Base-by-base conservation (phyloP, 2,329 filamentous ascomycete species). In the Pseudopyricularia javanii region DNA sequence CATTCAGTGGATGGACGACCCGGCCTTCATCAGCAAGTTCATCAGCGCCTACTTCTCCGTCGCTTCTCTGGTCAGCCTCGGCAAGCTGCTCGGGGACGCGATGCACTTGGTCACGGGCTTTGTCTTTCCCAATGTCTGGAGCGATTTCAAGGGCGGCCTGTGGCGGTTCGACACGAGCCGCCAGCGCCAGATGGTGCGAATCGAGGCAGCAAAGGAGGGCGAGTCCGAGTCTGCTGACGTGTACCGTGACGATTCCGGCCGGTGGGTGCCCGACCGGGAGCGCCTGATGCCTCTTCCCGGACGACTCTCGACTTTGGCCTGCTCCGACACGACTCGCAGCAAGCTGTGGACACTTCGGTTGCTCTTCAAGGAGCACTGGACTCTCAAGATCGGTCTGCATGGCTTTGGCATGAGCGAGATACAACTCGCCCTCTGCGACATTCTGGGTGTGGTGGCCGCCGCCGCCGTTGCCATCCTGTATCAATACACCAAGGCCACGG, bases 1-100 rank as follows among this genome's bases (percentile, higher is more conserved):
- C 55, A 89, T 97, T 63, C 89, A 94, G 65, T 93, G 85, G 78
- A 79, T 96, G 53, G 75, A 91, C 58, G 88, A 95, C 61, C 84
- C 90, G 1, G 75, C 82, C 11, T 72, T 94, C 22, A 70, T 97
- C 61, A 96, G 91, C 71, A 87, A 85, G 67, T 78, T 94, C 37
- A 71, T 97, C 22, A 84, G 87, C 37, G 82, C 78, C 62, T 96
- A 97, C 71, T 91, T 95, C 68, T 87, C 86, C 3, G 67, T 80
- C 54, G 82, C 91, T 63, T 88, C 88, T 0, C 68, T 94, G n/a
- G 83, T 86, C 56, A 88, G 88, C 56, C 75, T 93, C 15, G 75
- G 82, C 8, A 83, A 82, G 45, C 75, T 95, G 24, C 69, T 90
- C 48, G 83, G 82, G n/a, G 90, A 96, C 62, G 66, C 70, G 1